phyloP scores from a whole-genome alignment of 495 filamentous ascomycete species.

The Xylaria flabelliformis region DNA sequence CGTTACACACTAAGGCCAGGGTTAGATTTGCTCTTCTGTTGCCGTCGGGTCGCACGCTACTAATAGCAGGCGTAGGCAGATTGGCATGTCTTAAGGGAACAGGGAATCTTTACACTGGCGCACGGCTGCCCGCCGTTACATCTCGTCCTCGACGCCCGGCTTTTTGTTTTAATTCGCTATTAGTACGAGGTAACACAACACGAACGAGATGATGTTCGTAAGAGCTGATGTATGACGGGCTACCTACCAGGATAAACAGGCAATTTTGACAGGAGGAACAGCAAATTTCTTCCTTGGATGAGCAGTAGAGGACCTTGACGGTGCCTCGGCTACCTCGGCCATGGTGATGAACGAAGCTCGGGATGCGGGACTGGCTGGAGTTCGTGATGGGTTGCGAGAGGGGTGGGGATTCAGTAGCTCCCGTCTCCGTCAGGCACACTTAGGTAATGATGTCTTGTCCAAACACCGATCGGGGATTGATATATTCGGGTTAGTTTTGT shows the following conservation, averaged over 20 bases:
- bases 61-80: slow-evolving; percentile 6
- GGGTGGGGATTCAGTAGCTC: slow-evolving; percentile 26
- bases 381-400: slow-evolving; percentile 19
- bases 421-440: slow-evolving; percentile 21
- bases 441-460: slow-evolving; percentile 12
- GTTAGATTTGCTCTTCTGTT: slow-evolving; percentile 22
- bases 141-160: slow-evolving; percentile 63
- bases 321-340: slow-evolving; percentile 19
- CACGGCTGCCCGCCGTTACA: slow-evolving; percentile 65
- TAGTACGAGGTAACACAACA: slow-evolving; percentile 28
- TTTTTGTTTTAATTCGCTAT: slow-evolving; percentile 38
- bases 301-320: slow-evolving; percentile 32
- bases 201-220: slow-evolving; percentile 19
- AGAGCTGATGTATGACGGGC: slow-evolving; percentile 24
- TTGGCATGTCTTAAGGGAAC: slow-evolving; percentile 2
- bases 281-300: slow-evolving; percentile 48
- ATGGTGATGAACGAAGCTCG: slow-evolving; percentile 19
- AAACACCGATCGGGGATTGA: background rate
- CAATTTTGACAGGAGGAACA: slow-evolving; percentile 66
- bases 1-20: slow-evolving; percentile 54
- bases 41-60: slow-evolving; percentile 11
- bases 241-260: slow-evolving; percentile 66
- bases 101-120: slow-evolving; percentile 56
- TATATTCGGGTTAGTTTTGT: background rate
- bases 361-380: slow-evolving; percentile 21